These are phyloP conservation scores for Usnea hakonensis DNA, from an alignment of 495 filamentous ascomycete species.

Conservation along the genomic window DNA sequence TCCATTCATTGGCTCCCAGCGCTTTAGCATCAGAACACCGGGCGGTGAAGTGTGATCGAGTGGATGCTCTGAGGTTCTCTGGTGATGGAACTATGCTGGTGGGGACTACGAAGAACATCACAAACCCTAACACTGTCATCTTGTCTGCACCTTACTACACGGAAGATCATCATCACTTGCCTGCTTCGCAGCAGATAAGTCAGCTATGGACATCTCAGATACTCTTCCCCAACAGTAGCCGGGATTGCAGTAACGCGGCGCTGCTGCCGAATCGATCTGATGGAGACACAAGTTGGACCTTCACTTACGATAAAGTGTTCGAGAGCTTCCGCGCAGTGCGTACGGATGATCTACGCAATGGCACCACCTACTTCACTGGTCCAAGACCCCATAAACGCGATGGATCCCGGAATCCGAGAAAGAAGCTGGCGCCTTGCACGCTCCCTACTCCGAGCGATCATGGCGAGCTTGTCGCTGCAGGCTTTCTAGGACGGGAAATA, in stretches of 20 bases:
- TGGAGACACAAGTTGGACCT: conserved; percentile 67
- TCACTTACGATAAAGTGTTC: conserved; percentile 69
- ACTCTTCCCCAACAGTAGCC: conserved; percentile 69
- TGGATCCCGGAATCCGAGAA: conserved; percentile 24
- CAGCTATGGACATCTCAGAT: conserved; percentile 86
- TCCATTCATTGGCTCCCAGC: conserved; percentile 61
- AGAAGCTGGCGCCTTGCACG: conserved; percentile 53
- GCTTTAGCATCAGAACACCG: conserved; percentile 60
- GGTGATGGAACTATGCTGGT: conserved; percentile 78
- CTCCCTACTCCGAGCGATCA: conserved; percentile 57
- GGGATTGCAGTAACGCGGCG: conserved; percentile 68
- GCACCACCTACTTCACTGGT: conserved; percentile 74
- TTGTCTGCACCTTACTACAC: conserved; percentile 73
- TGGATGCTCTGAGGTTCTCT: conserved; percentile 75
- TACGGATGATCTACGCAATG: conserved; percentile 64
- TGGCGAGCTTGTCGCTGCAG: conserved; percentile 68
- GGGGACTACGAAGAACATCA: conserved; percentile 61
- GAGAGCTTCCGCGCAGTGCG: conserved; percentile 71
- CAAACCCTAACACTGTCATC: conserved; percentile 62
- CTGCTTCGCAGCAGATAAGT: conserved; percentile 57
- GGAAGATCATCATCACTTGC: conserved; percentile 35
- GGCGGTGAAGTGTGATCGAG: conserved; percentile 71
- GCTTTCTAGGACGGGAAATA: conserved; percentile 62
- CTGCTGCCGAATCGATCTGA: conserved; percentile 61
- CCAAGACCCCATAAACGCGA: conserved; percentile 36